Conservation (phyloP, 208 protist species). For the Vickermania spadyakhi region DNA sequence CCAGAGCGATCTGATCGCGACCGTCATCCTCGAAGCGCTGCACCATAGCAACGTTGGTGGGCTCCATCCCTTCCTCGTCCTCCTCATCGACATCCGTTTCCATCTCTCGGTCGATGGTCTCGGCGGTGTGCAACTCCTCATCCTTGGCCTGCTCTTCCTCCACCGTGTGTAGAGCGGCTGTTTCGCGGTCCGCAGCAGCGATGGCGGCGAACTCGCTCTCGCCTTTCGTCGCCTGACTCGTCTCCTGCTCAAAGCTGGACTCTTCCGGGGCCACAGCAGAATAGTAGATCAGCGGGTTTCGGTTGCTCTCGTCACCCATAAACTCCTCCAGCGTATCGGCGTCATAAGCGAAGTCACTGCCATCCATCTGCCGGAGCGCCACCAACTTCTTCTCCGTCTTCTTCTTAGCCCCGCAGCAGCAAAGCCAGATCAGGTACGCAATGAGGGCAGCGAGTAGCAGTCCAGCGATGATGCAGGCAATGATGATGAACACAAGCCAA, state of each 20-base stretch:
- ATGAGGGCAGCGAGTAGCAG: conserved; percentile 25
- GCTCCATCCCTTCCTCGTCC: neutral
- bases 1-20: conserved; percentile 45
- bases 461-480: conserved; percentile 19
- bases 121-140: neutral
- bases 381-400: conserved; percentile 12
- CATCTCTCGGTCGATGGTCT: neutral
- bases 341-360: conserved; percentile 11
- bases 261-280: neutral
- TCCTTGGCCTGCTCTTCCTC: neutral
- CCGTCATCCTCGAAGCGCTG: conserved; percentile 41
- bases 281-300: conserved; percentile 35
- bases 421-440: conserved; percentile 25
- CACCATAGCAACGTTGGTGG: conserved; percentile 7
- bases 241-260: conserved; percentile 3
- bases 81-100: neutral
- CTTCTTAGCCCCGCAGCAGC: conserved; percentile 17
- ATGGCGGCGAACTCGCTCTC: neutral
- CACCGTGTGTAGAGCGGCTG: neutral
- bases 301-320: neutral
- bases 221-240: conserved; percentile 1
- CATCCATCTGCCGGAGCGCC: conserved; percentile 19
- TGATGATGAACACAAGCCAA: conserved; percentile 22
- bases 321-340: conserved; percentile 7
- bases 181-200: neutral